Evolutionary conservation across 345 rosid species (phyloP).

Genomic region (Eucalyptus dawsonii): DNA sequence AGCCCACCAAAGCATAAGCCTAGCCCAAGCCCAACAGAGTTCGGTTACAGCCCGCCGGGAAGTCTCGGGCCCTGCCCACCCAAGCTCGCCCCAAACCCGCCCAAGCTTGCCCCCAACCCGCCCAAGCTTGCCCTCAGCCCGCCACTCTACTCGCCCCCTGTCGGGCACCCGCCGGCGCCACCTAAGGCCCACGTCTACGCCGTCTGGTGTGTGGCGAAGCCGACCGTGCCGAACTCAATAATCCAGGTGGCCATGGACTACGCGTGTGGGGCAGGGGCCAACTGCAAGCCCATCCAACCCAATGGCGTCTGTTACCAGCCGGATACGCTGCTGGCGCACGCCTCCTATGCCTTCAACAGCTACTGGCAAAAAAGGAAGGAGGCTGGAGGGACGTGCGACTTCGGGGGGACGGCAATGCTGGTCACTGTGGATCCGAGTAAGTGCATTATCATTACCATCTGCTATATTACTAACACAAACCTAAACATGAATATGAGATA

Average conservation of each 20-base stretch:
- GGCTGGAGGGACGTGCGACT: slow-evolving; percentile 1
- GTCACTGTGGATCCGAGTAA: slow-evolving; percentile 1
- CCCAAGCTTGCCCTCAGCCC: not conserved
- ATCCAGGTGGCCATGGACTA: slow-evolving; percentile 1
- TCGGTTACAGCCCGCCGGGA: not conserved
- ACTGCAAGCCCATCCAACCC: not conserved
- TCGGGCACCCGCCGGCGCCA: not conserved
- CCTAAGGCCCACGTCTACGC: not conserved
- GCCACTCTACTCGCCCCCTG: not conserved
- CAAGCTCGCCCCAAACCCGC: not conserved
- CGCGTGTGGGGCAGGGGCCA: not conserved
- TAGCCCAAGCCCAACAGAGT: not conserved
- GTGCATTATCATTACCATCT: not conserved
- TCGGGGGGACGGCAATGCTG: slow-evolving; percentile 4
- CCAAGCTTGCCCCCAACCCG: not conserved
- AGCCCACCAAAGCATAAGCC: not conserved
- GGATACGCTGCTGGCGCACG: not conserved
- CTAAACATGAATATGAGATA: not conserved
- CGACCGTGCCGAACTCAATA: not conserved
- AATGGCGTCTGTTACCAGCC: not conserved
- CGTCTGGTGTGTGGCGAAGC: slow-evolving; percentile 5
- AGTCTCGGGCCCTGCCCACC: not conserved
- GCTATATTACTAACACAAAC: not conserved
- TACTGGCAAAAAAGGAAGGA: not conserved
- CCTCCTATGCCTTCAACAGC: not conserved